A percentile compares a stretch with the other conserved stretches of the same genome.
These are phyloP conservation scores for Immersiella caudata DNA, from an alignment of 495 filamentous ascomycete species.

Conservation along the genomic window DNA sequence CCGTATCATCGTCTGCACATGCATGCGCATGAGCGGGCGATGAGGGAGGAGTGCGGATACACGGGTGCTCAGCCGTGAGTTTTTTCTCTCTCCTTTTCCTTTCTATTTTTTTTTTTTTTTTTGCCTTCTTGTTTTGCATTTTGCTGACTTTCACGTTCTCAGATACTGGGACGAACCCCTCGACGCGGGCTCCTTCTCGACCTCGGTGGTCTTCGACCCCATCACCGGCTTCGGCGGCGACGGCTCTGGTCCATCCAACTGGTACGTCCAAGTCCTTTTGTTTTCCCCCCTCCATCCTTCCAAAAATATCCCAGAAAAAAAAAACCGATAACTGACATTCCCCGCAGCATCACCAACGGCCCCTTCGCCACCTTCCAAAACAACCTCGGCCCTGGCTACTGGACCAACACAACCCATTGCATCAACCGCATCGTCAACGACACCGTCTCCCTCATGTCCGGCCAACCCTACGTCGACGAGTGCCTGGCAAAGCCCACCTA, in stretches of 20 bases:
- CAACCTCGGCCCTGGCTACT: conserved; percentile 34
- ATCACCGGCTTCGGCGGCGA: conserved; percentile 44
- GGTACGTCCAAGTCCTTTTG: too few relatives aligned
- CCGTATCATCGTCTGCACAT: conserved; percentile 55
- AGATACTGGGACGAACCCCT: conserved; percentile 56
- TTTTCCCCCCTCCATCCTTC: too few relatives aligned
- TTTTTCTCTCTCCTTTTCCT: not conserved
- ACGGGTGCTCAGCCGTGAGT: conserved; percentile 30
- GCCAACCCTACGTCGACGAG: conserved; percentile 7
- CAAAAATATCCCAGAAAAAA: too few relatives aligned
- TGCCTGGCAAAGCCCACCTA: not conserved
- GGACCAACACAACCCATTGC: conserved; percentile 36
- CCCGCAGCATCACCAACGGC: conserved; percentile 42
- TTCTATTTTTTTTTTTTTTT: not conserved
- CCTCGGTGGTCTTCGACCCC: conserved; percentile 37
- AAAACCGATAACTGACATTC: too few relatives aligned
- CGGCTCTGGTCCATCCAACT: conserved; percentile 33
- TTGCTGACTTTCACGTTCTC: conserved; percentile 17
- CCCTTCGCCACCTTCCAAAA: conserved; percentile 38
- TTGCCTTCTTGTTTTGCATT: too few relatives aligned
- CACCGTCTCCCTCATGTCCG: conserved; percentile 3
- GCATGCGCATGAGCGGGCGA: conserved; percentile 42
- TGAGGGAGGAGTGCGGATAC: conserved; percentile 50
- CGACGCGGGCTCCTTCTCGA: conserved; percentile 38
- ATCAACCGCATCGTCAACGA: conserved; percentile 35